These are phyloP conservation scores for Sugiyamaella americana DNA, from an alignment of 805 yeast species.

Conservation along the genomic window DNA sequence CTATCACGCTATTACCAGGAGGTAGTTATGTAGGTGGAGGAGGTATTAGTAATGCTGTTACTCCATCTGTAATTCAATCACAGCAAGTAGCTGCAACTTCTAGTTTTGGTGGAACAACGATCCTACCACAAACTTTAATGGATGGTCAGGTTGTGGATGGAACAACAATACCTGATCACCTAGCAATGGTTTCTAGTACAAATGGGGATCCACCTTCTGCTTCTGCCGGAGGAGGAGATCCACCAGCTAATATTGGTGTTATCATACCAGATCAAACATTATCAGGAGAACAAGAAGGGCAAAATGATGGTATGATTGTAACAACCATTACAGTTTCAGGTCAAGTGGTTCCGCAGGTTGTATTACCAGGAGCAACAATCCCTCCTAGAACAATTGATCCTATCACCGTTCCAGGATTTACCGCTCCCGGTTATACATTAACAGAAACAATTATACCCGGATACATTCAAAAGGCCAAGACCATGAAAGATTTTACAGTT, in stretches of 20 bases:
- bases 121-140: slow-evolving; percentile 3
- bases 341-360: slow-evolving; percentile 19
- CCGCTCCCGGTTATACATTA: slow-evolving; percentile 18
- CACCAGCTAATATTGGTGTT: not conserved
- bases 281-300: not conserved
- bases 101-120: slow-evolving; percentile 5
- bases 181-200: not conserved
- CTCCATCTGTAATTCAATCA: not conserved
- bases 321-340: slow-evolving; percentile 17
- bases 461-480: not conserved
- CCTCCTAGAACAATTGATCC: slow-evolving; percentile 13
- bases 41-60: not conserved
- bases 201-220: not conserved
- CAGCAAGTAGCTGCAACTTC: slow-evolving; percentile 1
- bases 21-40: not conserved
- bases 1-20: not conserved
- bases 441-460: slow-evolving; percentile 10
- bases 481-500: slow-evolving; percentile 6
- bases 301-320: not conserved
- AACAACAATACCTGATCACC: not conserved
- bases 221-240: not conserved
- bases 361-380: slow-evolving; percentile 19
- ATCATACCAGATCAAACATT: too few relatives aligned
- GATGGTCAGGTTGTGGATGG: slow-evolving; percentile 2
- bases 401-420: slow-evolving; percentile 14